Evolutionary conservation across 495 filamentous ascomycete genomes (phyloP), one percentile per base, ranked within the genome.

Genomic region (Talaromyces trachyspermus): DNA sequence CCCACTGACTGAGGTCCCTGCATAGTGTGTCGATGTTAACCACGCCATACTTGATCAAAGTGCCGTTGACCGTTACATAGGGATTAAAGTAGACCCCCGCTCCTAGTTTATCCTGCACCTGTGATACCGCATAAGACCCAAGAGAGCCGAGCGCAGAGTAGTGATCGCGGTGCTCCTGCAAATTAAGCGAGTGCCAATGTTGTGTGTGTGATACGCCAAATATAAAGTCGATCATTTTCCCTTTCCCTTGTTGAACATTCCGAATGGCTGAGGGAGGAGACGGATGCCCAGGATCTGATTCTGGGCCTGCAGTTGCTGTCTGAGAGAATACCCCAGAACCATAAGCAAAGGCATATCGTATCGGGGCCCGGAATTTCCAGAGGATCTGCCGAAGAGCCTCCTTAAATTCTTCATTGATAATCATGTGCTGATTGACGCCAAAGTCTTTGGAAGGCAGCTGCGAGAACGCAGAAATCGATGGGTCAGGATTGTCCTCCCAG

Each of bases 141-240:
- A 96, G 70, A 15, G 79, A 84, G n/a, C 86, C 86, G 2, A 97
- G 66, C 9, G 76, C 79, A 2, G 89, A 95, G 66, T 98, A 98
- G 64, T 98, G 92, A 59, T 94, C 80, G 8, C 86, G 84, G 57
- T 98, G 87, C 57, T 95, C 85, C 43, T 70, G 67, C 23, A 98
- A 71, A 61, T 98, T 98, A 37, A 98, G 66, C 15, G 82, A 85
- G 68, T 98, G 92, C 89, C 91, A 98, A 65, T 98, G 92, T 59
- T 98, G 86, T 2, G 87, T 89, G 63, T 95, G 86, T 4, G 85
- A 87, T 10, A 97, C 91, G 25, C 92, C 94, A 54, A 97, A 95
- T 47, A 98, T 94, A 57, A 97, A 92, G 63, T 98, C 92, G 54
- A 98, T 95, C 85, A 97, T 94, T 64, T 96, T 96, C 7, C 84